These are phyloP conservation scores for Orbilia javanica DNA, from an alignment of 2,329 filamentous ascomycete genomes.

Conservation along the genomic window DNA sequence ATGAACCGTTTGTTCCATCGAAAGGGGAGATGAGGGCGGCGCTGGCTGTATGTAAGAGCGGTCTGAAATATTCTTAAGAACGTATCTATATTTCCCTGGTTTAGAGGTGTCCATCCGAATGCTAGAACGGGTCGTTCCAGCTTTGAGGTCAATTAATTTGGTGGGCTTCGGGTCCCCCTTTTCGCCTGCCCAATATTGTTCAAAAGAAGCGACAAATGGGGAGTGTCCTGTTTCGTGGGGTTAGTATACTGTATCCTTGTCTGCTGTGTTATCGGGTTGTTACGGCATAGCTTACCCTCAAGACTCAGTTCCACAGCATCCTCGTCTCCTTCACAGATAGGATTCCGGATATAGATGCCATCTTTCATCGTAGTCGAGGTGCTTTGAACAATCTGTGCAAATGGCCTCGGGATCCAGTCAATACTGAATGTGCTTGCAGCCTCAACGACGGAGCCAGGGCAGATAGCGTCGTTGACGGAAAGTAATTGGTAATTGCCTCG, in stretches of 20 bases:
- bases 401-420: conserved; percentile 85
- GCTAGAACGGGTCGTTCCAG: conserved; percentile 79
- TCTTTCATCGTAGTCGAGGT: conserved; percentile 72
- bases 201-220: conserved; percentile 43
- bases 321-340: conserved; percentile 94
- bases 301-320: conserved; percentile 82
- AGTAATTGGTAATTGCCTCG: conserved; percentile 84
- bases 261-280: not conserved
- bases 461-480: conserved; percentile 81
- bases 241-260: not conserved
- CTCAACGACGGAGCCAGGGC: conserved; percentile 82
- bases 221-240: conserved; percentile 23
- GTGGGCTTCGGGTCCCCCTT: conserved; percentile 63
- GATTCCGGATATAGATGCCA: conserved; percentile 76
- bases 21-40: conserved; percentile 72
- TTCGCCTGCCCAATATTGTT: conserved; percentile 28
- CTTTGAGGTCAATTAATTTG: conserved; percentile 79
- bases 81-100: conserved; percentile 86
- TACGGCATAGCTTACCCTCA: conserved; percentile 28
- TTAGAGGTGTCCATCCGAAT: conserved; percentile 88
- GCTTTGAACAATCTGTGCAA: conserved; percentile 76
- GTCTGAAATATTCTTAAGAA: conserved; percentile 84
- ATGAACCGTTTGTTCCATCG: conserved; percentile 85
- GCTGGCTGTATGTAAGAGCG: conserved; percentile 84
- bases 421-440: conserved; percentile 81